Base-by-base conservation (phyloP, 2,329 filamentous ascomycete species). In the Ophiostoma tasmaniense region DNA sequence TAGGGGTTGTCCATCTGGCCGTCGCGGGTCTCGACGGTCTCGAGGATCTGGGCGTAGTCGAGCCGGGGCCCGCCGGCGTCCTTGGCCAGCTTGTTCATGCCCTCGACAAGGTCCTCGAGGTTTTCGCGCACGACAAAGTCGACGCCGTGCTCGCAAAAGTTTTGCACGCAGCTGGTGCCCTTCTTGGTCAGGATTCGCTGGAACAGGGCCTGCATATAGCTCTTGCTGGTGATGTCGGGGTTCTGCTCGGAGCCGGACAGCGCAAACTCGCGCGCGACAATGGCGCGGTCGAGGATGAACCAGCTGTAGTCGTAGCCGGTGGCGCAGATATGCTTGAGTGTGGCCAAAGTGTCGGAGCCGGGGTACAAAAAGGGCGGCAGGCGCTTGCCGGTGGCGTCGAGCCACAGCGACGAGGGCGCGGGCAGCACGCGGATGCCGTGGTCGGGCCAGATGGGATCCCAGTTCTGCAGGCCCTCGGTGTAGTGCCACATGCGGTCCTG, bases 401-500 rank as follows among this genome's bases (percentile, higher is more conserved):
- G 81, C 86, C 86, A 88, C 3, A 88, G 81, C 2, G 85, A 86
- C 0, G 85, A 87, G 0, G 86, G 86, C 0, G 83, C 86, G 0
- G 86, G 85, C 17, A 88, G 77, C 2, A 88, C 81, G 42, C 86
- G 84, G 71, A 88, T 88, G 25, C 86, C 86, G 73, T 88, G 86
- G 17, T 73, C 70, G 0, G 85, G 85, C 86, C 86, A 88, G 75
- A 88, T 87, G 3, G 85, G 80, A 68, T 87, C 77, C 86, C 86
- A 88, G 74, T 89, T 88, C 67, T 81, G 79, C 13, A 89, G 75
- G 0, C 86, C 86, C 73, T 89, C 86, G 13, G 85, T 88, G 74
- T 89, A 89, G 75, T 88, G 86, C 86, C 86, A 89, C 86, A 88
- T 88, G 61, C 86, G 79, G 73, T 88, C 86, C 66, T 82, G 80